A percentile compares a stretch with the other conserved stretches of the same genome.
Conservation (phyloP, 768 basidiomycete species). For the Rhodosporidiobolus odoratus region DNA sequence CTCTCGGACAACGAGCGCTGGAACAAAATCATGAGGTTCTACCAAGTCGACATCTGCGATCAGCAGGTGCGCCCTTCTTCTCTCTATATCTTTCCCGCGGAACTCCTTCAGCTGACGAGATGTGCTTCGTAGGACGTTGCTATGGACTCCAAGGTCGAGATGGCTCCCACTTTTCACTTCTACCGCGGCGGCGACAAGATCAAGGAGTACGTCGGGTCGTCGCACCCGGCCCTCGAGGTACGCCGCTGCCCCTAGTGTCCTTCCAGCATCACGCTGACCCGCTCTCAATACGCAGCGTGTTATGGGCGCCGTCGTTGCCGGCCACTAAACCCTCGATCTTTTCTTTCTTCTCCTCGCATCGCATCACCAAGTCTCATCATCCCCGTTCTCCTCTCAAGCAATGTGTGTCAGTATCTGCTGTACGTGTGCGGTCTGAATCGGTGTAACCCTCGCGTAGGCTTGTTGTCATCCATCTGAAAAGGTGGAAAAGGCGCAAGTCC, state of each 20-base stretch:
- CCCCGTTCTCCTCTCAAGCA: background rate
- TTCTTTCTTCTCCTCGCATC: background rate
- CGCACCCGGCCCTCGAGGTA: slow-evolving; percentile 36
- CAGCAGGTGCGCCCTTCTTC: slow-evolving; percentile 16
- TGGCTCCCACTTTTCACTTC: slow-evolving; percentile 34
- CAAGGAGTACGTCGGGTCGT: slow-evolving; percentile 32
- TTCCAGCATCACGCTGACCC: background rate
- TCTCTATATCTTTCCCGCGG: background rate
- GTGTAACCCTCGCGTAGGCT: no score
- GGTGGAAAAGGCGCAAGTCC: no score
- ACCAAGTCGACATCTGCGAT: slow-evolving; percentile 36
- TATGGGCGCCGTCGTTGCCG: slow-evolving; percentile 6
- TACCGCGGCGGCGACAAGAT: slow-evolving; percentile 30
- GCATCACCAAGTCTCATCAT: background rate
- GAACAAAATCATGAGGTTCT: slow-evolving; percentile 22
- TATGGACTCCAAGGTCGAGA: slow-evolving; percentile 24
- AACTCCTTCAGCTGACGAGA: background rate
- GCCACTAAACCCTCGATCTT: background rate
- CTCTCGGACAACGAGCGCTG: slow-evolving; percentile 10
- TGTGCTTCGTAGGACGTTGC: slow-evolving; percentile 26
- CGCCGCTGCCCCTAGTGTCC: background rate
- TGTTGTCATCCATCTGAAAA: no score
- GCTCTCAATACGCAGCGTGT: background rate
- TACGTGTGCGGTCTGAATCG: no score
- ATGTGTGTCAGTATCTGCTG: background rate